phyloP scores from a whole-genome alignment of 306 rosid genomes.

The Cicer arietinum region DNA sequence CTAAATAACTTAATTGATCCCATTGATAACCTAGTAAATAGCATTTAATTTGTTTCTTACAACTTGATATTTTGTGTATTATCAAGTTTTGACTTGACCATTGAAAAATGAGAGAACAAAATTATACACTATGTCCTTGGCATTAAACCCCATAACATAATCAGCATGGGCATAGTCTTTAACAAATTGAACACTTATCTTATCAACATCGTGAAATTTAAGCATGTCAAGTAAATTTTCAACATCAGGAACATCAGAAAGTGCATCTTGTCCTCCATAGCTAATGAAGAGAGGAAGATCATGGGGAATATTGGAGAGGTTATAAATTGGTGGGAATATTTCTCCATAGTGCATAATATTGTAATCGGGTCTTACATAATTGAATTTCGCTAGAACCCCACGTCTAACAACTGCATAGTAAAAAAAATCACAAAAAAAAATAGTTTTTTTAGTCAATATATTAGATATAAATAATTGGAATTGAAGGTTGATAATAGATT shows the following conservation, averaged over 20 bases:
- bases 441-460: not conserved
- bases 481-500: no score
- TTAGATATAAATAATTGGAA: no score
- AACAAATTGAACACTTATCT: slow-evolving; percentile 62
- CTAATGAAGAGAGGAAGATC: slow-evolving; percentile 82
- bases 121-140: slow-evolving; percentile 72
- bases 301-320: slow-evolving; percentile 80
- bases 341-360: slow-evolving; percentile 73
- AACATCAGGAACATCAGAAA: slow-evolving; percentile 73
- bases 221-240: slow-evolving; percentile 61
- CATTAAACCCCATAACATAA: slow-evolving; percentile 73
- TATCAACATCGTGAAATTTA: slow-evolving; percentile 68
- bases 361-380: slow-evolving; percentile 53
- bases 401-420: slow-evolving; percentile 67
- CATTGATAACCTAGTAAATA: slow-evolving; percentile 1
- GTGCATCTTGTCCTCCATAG: slow-evolving; percentile 83
- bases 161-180: slow-evolving; percentile 79
- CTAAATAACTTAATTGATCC: slow-evolving; percentile 27
- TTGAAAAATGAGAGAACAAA: slow-evolving; percentile 62
- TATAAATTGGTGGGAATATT: slow-evolving; percentile 64
- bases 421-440: not conserved
- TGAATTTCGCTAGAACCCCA: slow-evolving; percentile 67
- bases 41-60: slow-evolving; percentile 9
- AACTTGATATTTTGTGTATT: slow-evolving; percentile 12
- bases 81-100: slow-evolving; percentile 47